Evolutionary conservation across 768 basidiomycete genomes (phyloP), one percentile per base, ranked within the genome.

Genomic region (Terana coerulea): DNA sequence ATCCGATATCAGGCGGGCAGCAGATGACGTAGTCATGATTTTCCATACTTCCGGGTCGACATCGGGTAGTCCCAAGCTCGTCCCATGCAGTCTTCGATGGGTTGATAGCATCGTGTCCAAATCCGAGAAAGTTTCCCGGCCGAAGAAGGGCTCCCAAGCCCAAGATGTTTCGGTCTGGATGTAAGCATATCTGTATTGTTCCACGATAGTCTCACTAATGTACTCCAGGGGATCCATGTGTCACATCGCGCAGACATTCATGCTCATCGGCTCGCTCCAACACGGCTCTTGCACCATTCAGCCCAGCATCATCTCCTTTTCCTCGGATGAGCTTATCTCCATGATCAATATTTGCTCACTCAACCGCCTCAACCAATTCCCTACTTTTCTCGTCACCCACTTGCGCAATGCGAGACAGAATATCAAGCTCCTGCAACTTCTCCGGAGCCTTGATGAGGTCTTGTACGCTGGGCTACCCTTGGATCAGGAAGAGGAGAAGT

Each of bases 21-120:
- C 47, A 2, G 24, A 37, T 52, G 78, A 80, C 49, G 64, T 70
- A 19, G 73, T 73, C 41, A 79, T 88, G 70, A 72, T 86, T 46
- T 87, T 86, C 72, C 86, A 86, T 65, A 87, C 86, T 6, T 82
- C 80, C 49, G 86, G 86, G 9, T 86, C 85, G 37, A 88, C 86
- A 12, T 88, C 84, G 25, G 86, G 86, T 45, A 83, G 78, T 61
- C 86, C 86, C 0, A 88, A 88, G 60, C 79, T 88, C 39, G 83
- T 88, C 0, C 84, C 80, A 11, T 81, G 81, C 64, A 81, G 68
- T 62, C 79, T 78, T 59, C 74, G 70, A 34, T 87, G 84, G 84
- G 52, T 88, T 30, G 67, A 76, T 52, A 64, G 75, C 29, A 77
- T 77, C 1, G 68, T 80, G 40, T 53, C 69, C n/a, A 88, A 88